Evolutionary conservation across 768 basidiomycete species (phyloP).

Genomic region (Phylloporus sp.): DNA sequence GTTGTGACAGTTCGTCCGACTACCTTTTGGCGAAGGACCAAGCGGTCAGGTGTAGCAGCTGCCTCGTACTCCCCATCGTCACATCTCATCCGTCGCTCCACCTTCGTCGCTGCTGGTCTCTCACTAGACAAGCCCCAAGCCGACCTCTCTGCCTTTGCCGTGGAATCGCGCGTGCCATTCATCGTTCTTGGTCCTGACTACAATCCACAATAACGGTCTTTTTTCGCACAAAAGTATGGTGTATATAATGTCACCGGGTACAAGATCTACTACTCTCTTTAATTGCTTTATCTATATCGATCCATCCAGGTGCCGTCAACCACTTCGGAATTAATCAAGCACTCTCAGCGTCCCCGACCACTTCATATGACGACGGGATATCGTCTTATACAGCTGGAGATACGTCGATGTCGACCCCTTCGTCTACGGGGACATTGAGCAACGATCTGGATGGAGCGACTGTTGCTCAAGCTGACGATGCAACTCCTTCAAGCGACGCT

Average conservation of each 20-base stretch:
- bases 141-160: constrained; percentile 58
- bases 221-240: constrained; percentile 5
- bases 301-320: constrained; percentile 5
- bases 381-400: constrained; percentile 32
- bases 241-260: constrained; percentile 20
- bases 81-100: constrained; percentile 70
- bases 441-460: not conserved
- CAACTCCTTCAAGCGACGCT: constrained; percentile 8
- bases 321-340: constrained; percentile 16
- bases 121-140: constrained; percentile 53
- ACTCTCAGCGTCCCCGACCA: constrained; percentile 5
- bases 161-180: constrained; percentile 50
- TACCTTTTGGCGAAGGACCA: constrained; percentile 75
- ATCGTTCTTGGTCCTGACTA: constrained; percentile 38
- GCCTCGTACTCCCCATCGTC: constrained; percentile 70
- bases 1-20: constrained; percentile 63
- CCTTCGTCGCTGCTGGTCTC: constrained; percentile 75
- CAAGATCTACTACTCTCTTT: not conserved
- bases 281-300: constrained; percentile 1
- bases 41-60: constrained; percentile 63
- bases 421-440: constrained; percentile 2
- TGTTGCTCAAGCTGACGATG: not conserved
- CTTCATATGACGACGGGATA: constrained; percentile 36
- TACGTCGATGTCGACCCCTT: constrained; percentile 9
- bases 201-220: constrained; percentile 15